Conservation (phyloP, 2,329 filamentous ascomycete genomes). For the Orbilia brochopaga region DNA sequence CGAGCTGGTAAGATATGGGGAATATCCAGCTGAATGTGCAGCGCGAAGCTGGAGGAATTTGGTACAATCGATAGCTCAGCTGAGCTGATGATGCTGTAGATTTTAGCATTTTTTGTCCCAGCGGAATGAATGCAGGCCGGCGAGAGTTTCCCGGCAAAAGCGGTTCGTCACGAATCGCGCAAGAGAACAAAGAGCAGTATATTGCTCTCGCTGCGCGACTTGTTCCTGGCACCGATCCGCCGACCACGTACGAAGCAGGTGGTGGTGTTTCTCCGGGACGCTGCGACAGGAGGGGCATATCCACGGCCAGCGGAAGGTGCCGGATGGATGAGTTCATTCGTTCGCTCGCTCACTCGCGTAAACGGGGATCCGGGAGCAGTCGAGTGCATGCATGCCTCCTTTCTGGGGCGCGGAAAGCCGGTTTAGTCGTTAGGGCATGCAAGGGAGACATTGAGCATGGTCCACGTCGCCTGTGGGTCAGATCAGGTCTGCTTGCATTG, state of each 20-base stretch:
- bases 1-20: too few relatives aligned
- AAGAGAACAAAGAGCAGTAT: too few relatives aligned
- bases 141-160: not conserved
- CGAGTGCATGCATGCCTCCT: not conserved
- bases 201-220: too few relatives aligned
- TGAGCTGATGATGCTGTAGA: too few relatives aligned
- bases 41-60: too few relatives aligned
- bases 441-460: not conserved
- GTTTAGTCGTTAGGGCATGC: not conserved
- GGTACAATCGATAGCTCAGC: too few relatives aligned
- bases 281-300: not conserved
- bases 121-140: too few relatives aligned
- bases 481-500: not conserved
- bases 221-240: not conserved
- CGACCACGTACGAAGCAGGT: not conserved
- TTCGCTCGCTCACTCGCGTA: not conserved
- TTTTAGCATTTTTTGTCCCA: too few relatives aligned
- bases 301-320: conserved; percentile 7
- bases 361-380: not conserved
- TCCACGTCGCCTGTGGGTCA: conserved; percentile 4
- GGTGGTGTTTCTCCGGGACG: not conserved
- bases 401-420: not conserved
- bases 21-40: too few relatives aligned
- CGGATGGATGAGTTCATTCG: not conserved
- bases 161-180: too few relatives aligned